phyloP scores from a whole-genome alignment of 345 rosid genomes.

The Arabidopsis arenosa region DNA sequence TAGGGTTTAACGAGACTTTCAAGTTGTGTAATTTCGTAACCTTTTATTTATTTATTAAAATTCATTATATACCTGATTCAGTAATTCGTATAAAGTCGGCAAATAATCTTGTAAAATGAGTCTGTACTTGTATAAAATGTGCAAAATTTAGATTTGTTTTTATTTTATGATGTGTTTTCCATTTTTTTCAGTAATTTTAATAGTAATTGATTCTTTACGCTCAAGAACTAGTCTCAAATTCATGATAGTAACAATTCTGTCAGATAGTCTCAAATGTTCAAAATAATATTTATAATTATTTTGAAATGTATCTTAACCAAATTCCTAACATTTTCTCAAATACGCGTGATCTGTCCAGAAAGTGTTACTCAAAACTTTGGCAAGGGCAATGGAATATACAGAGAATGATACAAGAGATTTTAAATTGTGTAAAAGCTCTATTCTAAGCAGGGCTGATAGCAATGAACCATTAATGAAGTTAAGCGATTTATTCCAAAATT shows the following conservation, averaged over 20 bases:
- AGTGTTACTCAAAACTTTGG: neutral
- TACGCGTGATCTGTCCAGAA: neutral
- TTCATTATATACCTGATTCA: neutral
- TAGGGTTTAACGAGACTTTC: constrained; percentile 15
- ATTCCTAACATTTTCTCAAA: neutral
- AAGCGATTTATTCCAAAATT: constrained; percentile 3
- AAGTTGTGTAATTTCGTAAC: neutral
- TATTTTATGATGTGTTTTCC: neutral
- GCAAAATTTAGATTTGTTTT: neutral
- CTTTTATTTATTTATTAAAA: neutral
- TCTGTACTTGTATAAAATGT: neutral
- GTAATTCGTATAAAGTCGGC: neutral
- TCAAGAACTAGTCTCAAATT: neutral
- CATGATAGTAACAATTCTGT: neutral
- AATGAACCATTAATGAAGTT: neutral
- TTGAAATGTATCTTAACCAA: neutral
- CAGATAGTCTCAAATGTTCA: no score
- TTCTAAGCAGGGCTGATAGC: neutral
- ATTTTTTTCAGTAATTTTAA: neutral
- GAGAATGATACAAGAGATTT: neutral
- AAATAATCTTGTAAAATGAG: neutral
- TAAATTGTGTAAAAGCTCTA: neutral
- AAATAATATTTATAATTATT: no score
- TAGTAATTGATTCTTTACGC: neutral
- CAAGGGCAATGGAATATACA: neutral